Evolutionary conservation across 2,329 filamentous ascomycete species (phyloP).

Genomic region (Fusarium drepaniforme): DNA sequence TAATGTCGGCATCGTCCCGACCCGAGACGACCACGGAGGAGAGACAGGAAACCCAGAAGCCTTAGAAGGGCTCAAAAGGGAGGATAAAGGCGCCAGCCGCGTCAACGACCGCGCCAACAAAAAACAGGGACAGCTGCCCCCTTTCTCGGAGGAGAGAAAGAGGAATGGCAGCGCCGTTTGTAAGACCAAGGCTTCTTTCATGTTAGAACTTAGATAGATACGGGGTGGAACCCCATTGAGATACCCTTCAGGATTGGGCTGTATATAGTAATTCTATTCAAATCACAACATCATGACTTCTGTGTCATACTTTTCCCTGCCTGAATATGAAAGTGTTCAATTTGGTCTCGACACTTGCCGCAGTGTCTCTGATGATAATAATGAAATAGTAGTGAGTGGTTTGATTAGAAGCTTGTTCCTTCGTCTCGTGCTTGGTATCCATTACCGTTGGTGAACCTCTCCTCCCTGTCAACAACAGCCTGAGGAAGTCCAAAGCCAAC

Average conservation of each 20-base stretch:
- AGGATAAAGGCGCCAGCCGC: conserved; percentile 1
- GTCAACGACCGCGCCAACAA: background rate
- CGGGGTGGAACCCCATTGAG: background rate
- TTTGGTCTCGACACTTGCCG: background rate
- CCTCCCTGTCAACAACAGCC: conserved; percentile 75
- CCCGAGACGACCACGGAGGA: conserved; percentile 3
- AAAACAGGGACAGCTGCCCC: background rate
- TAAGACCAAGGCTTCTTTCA: background rate
- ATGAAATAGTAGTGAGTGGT: background rate
- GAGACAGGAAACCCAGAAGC: background rate
- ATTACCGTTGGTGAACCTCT: conserved; percentile 56
- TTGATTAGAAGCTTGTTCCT: conserved; percentile 26
- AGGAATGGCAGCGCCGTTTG: background rate
- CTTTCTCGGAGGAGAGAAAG: background rate
- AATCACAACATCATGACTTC: background rate
- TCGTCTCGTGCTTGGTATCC: conserved; percentile 33
- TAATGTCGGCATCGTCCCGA: conserved; percentile 1
- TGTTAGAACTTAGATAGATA: background rate
- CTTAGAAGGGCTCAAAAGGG: background rate
- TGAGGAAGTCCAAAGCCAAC: conserved; percentile 75
- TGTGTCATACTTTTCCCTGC: background rate
- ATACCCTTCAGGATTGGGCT: background rate
- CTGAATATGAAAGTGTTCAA: background rate
- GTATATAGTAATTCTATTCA: background rate
- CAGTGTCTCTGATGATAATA: background rate